Base-by-base conservation (phyloP, 75 land plant species). In the Cupressus sempervirens region DNA sequence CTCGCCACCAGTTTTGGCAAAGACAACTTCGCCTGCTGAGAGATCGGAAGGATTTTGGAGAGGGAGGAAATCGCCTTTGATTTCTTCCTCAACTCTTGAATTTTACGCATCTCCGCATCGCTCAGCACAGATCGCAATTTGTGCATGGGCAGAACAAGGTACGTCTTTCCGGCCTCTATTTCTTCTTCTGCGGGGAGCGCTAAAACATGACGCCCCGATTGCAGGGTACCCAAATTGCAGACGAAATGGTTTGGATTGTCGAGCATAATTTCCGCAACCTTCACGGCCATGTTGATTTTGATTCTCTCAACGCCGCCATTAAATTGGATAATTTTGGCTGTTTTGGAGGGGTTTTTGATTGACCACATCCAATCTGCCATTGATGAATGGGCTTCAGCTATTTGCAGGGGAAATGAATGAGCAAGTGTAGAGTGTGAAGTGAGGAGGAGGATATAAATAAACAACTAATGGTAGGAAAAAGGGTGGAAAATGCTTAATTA, bases 111-210 rank as follows among this genome's bases (percentile, higher is more conserved):
- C 40, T 92, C 93, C 3, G 87, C 87, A 0, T 34, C 82, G 3
- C 90, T 88, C 1, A 92, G 87, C 16, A 90, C 89, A 3, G 87
- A 88, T 58, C 83, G 88, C 30, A 93, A 91, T 86, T 90, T 86
- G 35, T 91, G 88, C 86, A 89, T 87, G 62, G 95, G 95, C 0
- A 94, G 91, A 30, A 94, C 86, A 80, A 89, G 87, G 83, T 92
- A 94, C 32, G 90, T 45, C 0, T 81, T 86, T 14, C 86, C 87
- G 2, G 35, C 48, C 84, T 87, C 89, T 1, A 94, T 89, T 77
- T 88, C 88, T 73, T 87, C 87, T 32, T 91, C 94, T 20, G 91
- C 91, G 0, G 82, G 80, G 0, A 94, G 87, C 2, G 89, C 91
- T 3, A 86, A 67, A 23, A 92, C 84, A 1, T 89, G 85, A 62